These are phyloP conservation scores for Trametes pubescens DNA, from an alignment of 1,284 basidiomycete species.

Conservation along the genomic window DNA sequence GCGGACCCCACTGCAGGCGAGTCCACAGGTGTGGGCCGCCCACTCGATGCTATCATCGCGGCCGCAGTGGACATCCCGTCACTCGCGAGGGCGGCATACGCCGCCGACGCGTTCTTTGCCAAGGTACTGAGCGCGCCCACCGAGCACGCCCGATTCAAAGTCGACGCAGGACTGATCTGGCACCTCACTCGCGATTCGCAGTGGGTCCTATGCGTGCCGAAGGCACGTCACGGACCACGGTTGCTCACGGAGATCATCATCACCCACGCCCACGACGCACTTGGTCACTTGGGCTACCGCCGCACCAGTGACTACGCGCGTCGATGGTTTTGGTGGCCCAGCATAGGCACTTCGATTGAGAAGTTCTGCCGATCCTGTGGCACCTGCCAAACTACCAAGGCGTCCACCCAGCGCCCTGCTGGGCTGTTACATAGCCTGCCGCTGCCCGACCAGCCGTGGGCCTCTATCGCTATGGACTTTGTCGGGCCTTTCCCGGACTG, in stretches of 20 bases:
- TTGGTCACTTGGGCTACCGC: conserved; percentile 39
- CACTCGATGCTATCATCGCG: too few species aligned
- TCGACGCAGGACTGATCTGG: too few species aligned
- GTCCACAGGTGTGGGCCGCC: too few species aligned
- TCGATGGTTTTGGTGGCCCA: conserved; percentile 47
- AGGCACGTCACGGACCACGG: conserved; percentile 6
- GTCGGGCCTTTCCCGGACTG: conserved; percentile 37
- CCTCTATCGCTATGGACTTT: conserved; percentile 40
- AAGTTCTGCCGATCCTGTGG: conserved; percentile 37
- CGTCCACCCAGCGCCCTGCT: conserved; percentile 13
- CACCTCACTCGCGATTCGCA: too few species aligned
- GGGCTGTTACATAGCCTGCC: conserved; percentile 40
- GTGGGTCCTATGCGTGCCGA: conserved; percentile 36
- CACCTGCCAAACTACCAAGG: conserved; percentile 40
- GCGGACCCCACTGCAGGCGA: too few species aligned
- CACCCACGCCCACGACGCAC: conserved; percentile 36
- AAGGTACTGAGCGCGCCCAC: too few species aligned
- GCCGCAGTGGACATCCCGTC: too few species aligned
- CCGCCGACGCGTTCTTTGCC: too few species aligned
- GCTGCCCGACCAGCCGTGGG: conserved; percentile 36
- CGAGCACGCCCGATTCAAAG: too few species aligned
- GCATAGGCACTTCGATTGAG: conserved; percentile 28
- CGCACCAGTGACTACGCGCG: conserved; percentile 38
- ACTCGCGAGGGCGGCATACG: too few species aligned
- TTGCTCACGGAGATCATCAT: conserved; percentile 33